These are phyloP conservation scores for Apiospora pterosperma DNA, from an alignment of 2,329 filamentous ascomycete species.

Conservation along the genomic window DNA sequence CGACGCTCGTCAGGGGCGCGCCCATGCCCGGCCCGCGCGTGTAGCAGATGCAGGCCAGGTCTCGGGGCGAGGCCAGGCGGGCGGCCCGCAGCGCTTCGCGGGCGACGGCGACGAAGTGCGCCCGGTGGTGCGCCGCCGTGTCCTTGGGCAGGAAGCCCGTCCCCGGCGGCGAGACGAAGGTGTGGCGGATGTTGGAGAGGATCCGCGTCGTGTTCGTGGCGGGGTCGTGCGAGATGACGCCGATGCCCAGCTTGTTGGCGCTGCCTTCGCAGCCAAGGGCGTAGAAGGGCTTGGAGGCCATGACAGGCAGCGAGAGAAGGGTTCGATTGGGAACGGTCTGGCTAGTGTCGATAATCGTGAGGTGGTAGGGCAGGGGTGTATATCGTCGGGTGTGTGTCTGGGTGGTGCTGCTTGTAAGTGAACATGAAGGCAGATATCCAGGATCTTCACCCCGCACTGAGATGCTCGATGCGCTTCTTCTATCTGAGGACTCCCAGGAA, in stretches of 20 bases:
- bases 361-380: not conserved
- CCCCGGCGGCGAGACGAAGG: slow-evolving; percentile 86
- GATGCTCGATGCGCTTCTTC: not conserved
- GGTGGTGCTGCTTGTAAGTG: not conserved
- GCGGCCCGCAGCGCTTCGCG: slow-evolving; percentile 75
- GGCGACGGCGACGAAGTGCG: slow-evolving; percentile 79
- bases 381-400: not conserved
- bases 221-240: slow-evolving; percentile 76
- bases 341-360: not conserved
- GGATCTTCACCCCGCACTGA: not conserved
- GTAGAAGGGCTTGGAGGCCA: slow-evolving; percentile 41
- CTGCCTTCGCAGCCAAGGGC: slow-evolving; percentile 76
- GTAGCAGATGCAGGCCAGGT: slow-evolving; percentile 92
- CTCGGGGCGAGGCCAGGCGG: slow-evolving; percentile 46
- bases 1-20: slow-evolving; percentile 82
- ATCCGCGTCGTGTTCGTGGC: slow-evolving; percentile 58
- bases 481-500: not conserved
- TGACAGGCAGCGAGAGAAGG: not conserved
- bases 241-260: slow-evolving; percentile 95
- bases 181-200: slow-evolving; percentile 92
- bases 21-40: slow-evolving; percentile 97
- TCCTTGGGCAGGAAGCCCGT: slow-evolving; percentile 96
- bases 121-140: slow-evolving; percentile 86
- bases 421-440: not conserved
- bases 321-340: not conserved